Evolutionary conservation across 495 filamentous ascomycete species (phyloP), one percentile per base, ranked within the genome.

Genomic region (Talaromyces proteolyticus): DNA sequence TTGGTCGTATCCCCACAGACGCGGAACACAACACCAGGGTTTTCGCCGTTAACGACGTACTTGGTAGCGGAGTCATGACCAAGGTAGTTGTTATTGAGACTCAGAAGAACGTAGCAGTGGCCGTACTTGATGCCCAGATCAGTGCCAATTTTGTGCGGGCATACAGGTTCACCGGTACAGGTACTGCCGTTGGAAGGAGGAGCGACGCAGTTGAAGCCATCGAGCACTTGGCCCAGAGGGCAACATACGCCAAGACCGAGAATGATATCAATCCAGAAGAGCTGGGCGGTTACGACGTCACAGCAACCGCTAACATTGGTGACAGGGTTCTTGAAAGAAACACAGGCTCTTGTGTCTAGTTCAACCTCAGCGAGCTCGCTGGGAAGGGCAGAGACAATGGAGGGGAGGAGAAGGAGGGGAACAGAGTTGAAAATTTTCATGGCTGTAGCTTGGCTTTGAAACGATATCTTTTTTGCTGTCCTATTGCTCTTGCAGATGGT

Each of bases 11-110:
- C 47, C 4, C 19, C 47, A n/a, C 47, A 49, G 37, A 49, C 47
- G 8, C 47, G 47, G 37, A 49, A 49, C 34, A 49, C 47, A n/a
- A 49, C 47, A 24, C 47, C 47, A 14, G 47, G 47, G 18, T 49
- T 49, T 23, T 49, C 47, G 20, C 47, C 47, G 8, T 37, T 24
- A 12, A 49, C 37, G 47, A 49, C 47, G 21, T 49, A 49, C 19
- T 49, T 49, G 2, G 12, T 14, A 3, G 5, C 47, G 3, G 34
- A 41, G 37, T 49, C 47, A 17, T 49, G 47, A 3, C 47, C 47
- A 20, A 49, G 47, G 21, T 49, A 49, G 37, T 49, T 49, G 20
- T 49, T 26, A 19, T 23, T 49, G 34, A 49, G 14, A 22, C 47
- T 49, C 1, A 40, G 36, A n/a, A 49, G 47, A 23, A 49, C 47